phyloP scores from a whole-genome alignment of 257 asterid genomes.

The Craterostigma plantagineum region DNA sequence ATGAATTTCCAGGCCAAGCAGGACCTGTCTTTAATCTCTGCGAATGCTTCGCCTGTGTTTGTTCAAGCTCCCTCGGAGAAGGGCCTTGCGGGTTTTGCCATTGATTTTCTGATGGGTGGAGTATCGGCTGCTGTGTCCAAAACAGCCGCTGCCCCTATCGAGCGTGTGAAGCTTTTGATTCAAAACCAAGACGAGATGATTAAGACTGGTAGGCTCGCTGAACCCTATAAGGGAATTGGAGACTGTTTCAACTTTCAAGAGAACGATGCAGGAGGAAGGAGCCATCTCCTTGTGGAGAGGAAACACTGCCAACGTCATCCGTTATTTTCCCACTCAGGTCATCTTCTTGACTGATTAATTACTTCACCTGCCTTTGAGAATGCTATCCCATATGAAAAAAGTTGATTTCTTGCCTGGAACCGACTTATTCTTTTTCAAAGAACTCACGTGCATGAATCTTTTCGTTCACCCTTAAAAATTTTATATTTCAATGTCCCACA shows the following conservation, averaged over 20 bases:
- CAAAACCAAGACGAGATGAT: slow-evolving; percentile 68
- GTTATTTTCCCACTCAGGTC: slow-evolving; percentile 64
- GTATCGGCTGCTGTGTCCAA: slow-evolving; percentile 68
- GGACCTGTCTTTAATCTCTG: slow-evolving; percentile 29
- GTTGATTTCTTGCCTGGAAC: neutral
- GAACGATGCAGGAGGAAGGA: slow-evolving; percentile 43
- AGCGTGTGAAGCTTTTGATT: slow-evolving; percentile 60
- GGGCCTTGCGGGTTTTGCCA: slow-evolving; percentile 36
- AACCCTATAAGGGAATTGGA: slow-evolving; percentile 58
- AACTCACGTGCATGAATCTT: neutral
- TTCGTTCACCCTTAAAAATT: neutral
- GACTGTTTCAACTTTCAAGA: slow-evolving; percentile 45
- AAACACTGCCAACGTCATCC: slow-evolving; percentile 60
- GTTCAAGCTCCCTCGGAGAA: slow-evolving; percentile 60
- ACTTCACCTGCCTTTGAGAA: neutral
- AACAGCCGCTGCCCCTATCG: slow-evolving; percentile 65
- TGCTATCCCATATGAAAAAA: neutral
- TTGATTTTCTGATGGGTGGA: slow-evolving; percentile 66
- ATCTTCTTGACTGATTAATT: neutral
- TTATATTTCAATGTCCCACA: slow-evolving; percentile 4
- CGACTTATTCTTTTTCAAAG: neutral
- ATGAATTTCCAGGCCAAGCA: slow-evolving; percentile 17
- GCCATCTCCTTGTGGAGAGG: slow-evolving; percentile 50
- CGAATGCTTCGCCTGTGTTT: slow-evolving; percentile 47
- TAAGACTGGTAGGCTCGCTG: slow-evolving; percentile 46